phyloP scores from a whole-genome alignment of 179 eudicot genomes.

The Drosera spatulata region DNA sequence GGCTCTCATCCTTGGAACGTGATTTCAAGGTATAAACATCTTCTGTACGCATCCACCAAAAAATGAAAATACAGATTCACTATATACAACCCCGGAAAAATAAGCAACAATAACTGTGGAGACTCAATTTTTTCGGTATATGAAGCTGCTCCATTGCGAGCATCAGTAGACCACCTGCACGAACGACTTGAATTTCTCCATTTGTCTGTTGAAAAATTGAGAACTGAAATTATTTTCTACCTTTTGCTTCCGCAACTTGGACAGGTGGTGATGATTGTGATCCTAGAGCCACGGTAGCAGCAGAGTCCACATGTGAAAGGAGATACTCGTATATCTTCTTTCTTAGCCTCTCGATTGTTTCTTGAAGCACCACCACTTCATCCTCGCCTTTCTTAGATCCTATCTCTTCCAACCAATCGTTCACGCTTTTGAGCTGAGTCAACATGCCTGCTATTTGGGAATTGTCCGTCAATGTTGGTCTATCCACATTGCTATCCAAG shows the following conservation, averaged over 20 bases:
- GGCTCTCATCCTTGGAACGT: no score
- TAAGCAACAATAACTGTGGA: no score
- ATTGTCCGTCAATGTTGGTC: slow-evolving; percentile 50
- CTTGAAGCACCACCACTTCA: slow-evolving; percentile 21
- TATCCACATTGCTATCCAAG: slow-evolving; percentile 30
- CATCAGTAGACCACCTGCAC: no score
- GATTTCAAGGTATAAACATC: no score
- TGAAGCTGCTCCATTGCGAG: no score
- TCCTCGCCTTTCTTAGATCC: slow-evolving; percentile 40
- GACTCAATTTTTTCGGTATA: no score
- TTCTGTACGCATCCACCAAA: no score
- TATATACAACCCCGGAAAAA: no score
- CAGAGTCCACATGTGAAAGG: slow-evolving; percentile 90
- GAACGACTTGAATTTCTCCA: no score
- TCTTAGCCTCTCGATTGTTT: slow-evolving; percentile 65
- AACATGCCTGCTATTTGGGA: slow-evolving; percentile 73
- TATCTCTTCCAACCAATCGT: slow-evolving; percentile 40
- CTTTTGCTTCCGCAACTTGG: slow-evolving; percentile 31
- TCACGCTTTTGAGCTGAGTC: slow-evolving; percentile 35
- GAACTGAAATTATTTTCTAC: slow-evolving; percentile 22
- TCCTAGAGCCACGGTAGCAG: slow-evolving; percentile 82
- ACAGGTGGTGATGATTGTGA: slow-evolving; percentile 28
- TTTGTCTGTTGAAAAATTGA: not conserved
- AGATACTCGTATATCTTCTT: slow-evolving; percentile 92
- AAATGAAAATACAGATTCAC: no score